These are phyloP conservation scores for Diaporthe capsici DNA, from an alignment of 2,329 filamentous ascomycete species.

Conservation along the genomic window DNA sequence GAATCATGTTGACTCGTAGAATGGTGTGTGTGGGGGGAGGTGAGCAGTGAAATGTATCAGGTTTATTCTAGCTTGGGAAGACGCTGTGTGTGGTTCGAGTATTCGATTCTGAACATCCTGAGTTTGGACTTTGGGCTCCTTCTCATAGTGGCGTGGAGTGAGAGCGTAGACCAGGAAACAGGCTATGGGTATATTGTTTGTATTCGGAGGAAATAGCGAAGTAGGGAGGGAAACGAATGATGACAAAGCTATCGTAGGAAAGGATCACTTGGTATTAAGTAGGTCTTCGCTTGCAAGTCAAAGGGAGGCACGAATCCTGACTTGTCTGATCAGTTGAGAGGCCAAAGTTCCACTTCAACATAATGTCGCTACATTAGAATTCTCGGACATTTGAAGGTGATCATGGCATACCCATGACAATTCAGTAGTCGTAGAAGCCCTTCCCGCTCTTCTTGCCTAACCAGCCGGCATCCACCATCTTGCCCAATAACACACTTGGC, in stretches of 20 bases:
- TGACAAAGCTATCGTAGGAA: neutral
- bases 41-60: neutral
- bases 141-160: neutral
- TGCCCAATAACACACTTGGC: constrained; percentile 86
- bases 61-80: neutral
- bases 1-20: neutral
- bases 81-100: neutral
- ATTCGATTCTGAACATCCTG: neutral
- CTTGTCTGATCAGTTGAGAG: too few relatives aligned
- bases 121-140: neutral
- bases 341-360: neutral
- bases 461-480: constrained; percentile 99
- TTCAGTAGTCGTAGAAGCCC: constrained; percentile 92
- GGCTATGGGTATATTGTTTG: neutral
- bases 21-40: neutral
- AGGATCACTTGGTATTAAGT: too few relatives aligned
- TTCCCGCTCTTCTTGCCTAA: constrained; percentile 97
- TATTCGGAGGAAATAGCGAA: neutral
- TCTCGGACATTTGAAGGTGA: neutral
- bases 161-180: neutral
- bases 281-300: neutral
- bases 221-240: too few relatives aligned
- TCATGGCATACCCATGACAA: neutral
- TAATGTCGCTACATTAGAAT: neutral
- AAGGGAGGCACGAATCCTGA: too few relatives aligned